Evolutionary conservation across 495 filamentous ascomycete species (phyloP).

Genomic region (Aspergillus ellipticus): DNA sequence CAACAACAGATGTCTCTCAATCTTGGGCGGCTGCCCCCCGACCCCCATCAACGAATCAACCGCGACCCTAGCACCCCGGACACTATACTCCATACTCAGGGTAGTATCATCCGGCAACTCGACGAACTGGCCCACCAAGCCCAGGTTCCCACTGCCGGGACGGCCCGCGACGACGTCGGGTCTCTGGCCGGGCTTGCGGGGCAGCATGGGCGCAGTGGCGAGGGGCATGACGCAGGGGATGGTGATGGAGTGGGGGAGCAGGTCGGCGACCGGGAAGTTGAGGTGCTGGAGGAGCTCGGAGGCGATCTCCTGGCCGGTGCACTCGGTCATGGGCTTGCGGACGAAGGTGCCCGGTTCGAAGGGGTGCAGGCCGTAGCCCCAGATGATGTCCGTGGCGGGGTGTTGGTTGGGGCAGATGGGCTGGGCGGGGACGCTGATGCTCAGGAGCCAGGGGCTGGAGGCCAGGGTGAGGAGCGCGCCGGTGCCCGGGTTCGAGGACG

Average conservation of each 20-base stretch:
- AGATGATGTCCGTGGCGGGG: slow-evolving; percentile 24
- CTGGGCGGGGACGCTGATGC: slow-evolving; percentile 35
- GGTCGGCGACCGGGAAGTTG: slow-evolving; percentile 12
- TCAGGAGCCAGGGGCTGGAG: slow-evolving; percentile 36
- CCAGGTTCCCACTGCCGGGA: slow-evolving; percentile 31
- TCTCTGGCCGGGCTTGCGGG: slow-evolving; percentile 25
- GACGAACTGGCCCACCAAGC: slow-evolving; percentile 39
- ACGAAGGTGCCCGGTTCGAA: slow-evolving; percentile 27
- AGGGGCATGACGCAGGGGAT: slow-evolving; percentile 34
- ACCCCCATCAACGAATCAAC: slow-evolving; percentile 26
- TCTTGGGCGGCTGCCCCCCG: slow-evolving; percentile 5
- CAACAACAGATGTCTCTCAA: slow-evolving; percentile 12
- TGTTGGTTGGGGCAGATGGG: slow-evolving; percentile 33
- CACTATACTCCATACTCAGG: slow-evolving; percentile 41
- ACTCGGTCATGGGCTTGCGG: slow-evolving; percentile 36
- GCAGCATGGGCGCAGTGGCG: slow-evolving; percentile 31
- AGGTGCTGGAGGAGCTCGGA: slow-evolving; percentile 34
- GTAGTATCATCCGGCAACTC: slow-evolving; percentile 38
- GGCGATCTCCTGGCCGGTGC: slow-evolving; percentile 37
- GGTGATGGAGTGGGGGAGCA: slow-evolving; percentile 18
- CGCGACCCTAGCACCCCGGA: slow-evolving; percentile 38
- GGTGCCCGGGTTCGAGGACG: slow-evolving; percentile 29
- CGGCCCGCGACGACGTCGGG: slow-evolving; percentile 29
- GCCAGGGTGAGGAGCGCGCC: slow-evolving; percentile 31
- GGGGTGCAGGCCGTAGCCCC: slow-evolving; percentile 36